Evolutionary conservation across 805 yeast genomes (phyloP).

Genomic region (Teunomyces lycoperdinae): DNA sequence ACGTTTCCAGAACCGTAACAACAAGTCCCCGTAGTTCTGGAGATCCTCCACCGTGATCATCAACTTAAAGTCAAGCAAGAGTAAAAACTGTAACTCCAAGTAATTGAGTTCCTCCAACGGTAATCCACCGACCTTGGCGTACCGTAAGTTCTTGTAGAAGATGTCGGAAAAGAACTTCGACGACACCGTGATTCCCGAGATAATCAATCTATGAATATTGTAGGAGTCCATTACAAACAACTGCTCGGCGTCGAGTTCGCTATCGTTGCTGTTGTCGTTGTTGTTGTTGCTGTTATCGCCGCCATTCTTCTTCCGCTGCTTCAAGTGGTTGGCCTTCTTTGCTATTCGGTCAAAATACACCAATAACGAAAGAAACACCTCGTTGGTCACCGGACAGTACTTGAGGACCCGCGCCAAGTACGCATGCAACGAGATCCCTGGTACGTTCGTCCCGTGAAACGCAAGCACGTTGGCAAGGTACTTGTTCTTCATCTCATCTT

Average conservation of each 20-base stretch:
- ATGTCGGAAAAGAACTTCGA: conserved; percentile 93
- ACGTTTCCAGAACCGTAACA: conserved; percentile 79
- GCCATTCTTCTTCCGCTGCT: conserved; percentile 23
- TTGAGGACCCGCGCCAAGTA: conserved; percentile 87
- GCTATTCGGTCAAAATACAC: conserved; percentile 95
- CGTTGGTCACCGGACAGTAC: conserved; percentile 98
- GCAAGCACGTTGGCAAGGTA: conserved; percentile 74
- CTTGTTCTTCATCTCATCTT: conserved; percentile 45
- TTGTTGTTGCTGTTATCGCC: not conserved
- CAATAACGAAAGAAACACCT: conserved; percentile 83
- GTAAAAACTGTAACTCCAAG: conserved; percentile 83
- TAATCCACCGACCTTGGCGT: conserved; percentile 93
- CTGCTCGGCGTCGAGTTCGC: conserved; percentile 37
- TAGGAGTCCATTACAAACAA: conserved; percentile 93
- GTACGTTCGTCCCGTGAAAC: conserved; percentile 93
- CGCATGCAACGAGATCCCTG: conserved; percentile 90
- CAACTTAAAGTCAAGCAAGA: conserved; percentile 80
- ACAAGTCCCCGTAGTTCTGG: conserved; percentile 83
- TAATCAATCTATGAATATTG: conserved; percentile 90
- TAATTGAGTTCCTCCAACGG: conserved; percentile 92
- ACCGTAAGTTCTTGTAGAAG: conserved; percentile 89
- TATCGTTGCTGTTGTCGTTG: not conserved
- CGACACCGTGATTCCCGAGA: conserved; percentile 93
- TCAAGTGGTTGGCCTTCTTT: conserved; percentile 64
- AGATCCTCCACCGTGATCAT: conserved; percentile 88